These are phyloP conservation scores for Basipetospora chlamydospora DNA, from an alignment of 2,329 filamentous ascomycete species.

Conservation along the genomic window DNA sequence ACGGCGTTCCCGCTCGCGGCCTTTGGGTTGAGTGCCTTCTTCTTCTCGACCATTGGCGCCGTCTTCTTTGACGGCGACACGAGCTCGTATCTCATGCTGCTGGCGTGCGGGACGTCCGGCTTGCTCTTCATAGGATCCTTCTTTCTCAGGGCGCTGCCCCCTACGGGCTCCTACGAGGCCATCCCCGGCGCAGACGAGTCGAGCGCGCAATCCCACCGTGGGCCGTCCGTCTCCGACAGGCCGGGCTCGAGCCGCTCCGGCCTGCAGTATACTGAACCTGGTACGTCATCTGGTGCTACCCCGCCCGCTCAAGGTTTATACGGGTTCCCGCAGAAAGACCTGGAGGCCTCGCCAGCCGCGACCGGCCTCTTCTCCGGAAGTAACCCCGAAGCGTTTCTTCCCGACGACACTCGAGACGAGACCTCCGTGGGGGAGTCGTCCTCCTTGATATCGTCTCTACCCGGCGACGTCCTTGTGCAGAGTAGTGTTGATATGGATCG, in stretches of 20 bases:
- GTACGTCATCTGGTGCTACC: constrained; percentile 37
- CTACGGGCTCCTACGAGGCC: constrained; percentile 42
- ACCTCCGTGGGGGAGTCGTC: constrained; percentile 57
- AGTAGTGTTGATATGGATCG: constrained; percentile 55
- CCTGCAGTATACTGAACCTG: constrained; percentile 37
- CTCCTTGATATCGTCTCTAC: constrained; percentile 52
- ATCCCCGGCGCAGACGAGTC: constrained; percentile 9
- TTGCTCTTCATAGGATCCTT: constrained; percentile 68
- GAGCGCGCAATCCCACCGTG: constrained; percentile 20
- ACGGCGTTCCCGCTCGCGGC: constrained; percentile 87
- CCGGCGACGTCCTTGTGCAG: constrained; percentile 36
- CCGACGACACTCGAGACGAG: constrained; percentile 12
- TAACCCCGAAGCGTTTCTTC: background rate
- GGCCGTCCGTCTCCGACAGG: constrained; percentile 21
- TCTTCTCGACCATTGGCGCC: constrained; percentile 72
- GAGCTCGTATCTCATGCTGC: constrained; percentile 62
- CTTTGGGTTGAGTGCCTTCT: constrained; percentile 90
- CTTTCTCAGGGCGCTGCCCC: constrained; percentile 65
- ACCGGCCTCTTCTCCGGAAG: constrained; percentile 8
- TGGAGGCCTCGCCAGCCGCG: constrained; percentile 14
- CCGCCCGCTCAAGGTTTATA: background rate
- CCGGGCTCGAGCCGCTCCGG: constrained; percentile 20
- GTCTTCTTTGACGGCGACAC: constrained; percentile 73
- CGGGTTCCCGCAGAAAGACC: constrained; percentile 8
- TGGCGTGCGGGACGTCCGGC: constrained; percentile 64